Conservation (phyloP, 2,329 filamentous ascomycete species). For the Hypoxylon sp. region DNA sequence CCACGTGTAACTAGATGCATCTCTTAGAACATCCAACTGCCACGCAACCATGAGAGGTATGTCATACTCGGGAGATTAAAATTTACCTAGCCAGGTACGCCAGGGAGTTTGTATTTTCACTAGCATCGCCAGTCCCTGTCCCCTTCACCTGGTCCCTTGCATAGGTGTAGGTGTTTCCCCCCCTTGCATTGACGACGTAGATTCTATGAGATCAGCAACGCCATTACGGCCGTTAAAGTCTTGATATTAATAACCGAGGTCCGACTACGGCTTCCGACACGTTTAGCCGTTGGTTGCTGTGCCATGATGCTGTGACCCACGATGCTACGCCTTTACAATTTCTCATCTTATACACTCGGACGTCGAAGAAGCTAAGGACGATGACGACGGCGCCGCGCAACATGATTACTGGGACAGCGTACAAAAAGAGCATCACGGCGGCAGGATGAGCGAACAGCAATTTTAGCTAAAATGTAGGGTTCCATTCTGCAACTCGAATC, state of each 20-base stretch:
- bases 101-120: neutral
- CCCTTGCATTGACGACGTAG: neutral
- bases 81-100: neutral
- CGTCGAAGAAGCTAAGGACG: neutral
- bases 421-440: neutral
- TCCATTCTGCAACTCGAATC: conserved; percentile 11
- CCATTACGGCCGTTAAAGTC: neutral
- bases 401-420: neutral
- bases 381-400: conserved; percentile 18
- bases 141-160: neutral
- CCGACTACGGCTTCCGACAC: neutral
- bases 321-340: neutral
- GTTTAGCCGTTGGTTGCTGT: neutral
- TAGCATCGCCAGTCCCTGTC: neutral
- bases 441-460: neutral
- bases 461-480: conserved; percentile 8
- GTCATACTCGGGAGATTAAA: neutral
- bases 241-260: neutral
- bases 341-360: neutral
- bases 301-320: neutral
- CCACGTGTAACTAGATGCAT: too few relatives aligned
- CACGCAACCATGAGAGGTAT: too few relatives aligned
- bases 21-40: too few relatives aligned
- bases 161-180: neutral
- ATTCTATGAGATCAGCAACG: neutral